Evolutionary conservation across 192 early-diverging fungal genomes (phyloP).

Genomic region (Chytriomyces confervae): DNA sequence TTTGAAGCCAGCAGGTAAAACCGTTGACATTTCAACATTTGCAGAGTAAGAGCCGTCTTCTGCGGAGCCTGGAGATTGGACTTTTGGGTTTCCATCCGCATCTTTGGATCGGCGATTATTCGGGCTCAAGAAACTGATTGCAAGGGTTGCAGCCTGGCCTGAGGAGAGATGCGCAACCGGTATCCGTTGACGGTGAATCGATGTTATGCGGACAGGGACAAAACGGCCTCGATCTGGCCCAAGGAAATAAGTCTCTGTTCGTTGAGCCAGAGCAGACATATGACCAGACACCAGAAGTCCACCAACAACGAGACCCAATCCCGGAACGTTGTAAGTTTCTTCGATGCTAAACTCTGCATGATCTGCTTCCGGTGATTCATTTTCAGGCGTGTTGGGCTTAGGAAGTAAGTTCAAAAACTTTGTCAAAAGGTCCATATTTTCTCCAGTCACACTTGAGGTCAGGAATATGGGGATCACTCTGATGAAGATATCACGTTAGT

Average conservation of each 20-base stretch:
- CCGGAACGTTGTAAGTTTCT: conserved; percentile 75
- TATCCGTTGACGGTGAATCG: conserved; percentile 84
- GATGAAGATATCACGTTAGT: neutral
- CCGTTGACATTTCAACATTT: neutral
- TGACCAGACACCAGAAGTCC: conserved; percentile 50
- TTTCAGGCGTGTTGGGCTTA: conserved; percentile 56
- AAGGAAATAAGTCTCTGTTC: conserved; percentile 48
- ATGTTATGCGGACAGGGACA: conserved; percentile 69
- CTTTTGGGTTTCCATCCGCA: neutral
- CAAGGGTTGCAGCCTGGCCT: conserved; percentile 79
- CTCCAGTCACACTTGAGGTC: conserved; percentile 82
- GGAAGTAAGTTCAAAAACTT: conserved; percentile 75
- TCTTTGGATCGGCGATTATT: conserved; percentile 5
- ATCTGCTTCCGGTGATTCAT: conserved; percentile 21
- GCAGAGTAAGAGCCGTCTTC: neutral
- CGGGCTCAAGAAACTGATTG: conserved; percentile 54
- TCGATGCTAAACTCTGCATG: conserved; percentile 76
- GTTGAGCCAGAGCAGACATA: conserved; percentile 23
- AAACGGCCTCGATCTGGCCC: conserved; percentile 77
- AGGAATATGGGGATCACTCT: conserved; percentile 83
- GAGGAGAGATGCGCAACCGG: conserved; percentile 69
- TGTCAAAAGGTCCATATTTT: conserved; percentile 68
- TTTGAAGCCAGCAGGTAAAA: conserved; percentile 33
- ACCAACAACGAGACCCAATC: conserved; percentile 57
- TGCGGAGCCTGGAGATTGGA: neutral